phyloP scores from a whole-genome alignment of 352 stramenopile species.

The Peronospora destructor region DNA sequence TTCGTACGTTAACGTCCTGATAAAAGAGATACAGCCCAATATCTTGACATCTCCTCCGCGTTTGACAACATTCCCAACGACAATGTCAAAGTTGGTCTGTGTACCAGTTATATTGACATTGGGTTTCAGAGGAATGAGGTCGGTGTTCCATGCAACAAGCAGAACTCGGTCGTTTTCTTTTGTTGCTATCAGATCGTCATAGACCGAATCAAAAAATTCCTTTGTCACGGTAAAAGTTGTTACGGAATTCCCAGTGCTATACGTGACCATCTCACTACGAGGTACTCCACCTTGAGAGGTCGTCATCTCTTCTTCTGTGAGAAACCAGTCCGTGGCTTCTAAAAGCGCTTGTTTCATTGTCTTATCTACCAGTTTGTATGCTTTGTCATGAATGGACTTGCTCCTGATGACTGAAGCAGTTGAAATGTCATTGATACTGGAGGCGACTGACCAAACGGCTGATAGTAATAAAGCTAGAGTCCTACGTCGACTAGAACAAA shows the following conservation, averaged over 20 bases:
- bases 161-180: not conserved
- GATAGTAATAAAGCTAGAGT: too few species aligned
- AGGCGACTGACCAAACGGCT: too few species aligned
- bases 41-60: not conserved
- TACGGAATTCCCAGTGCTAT: not conserved
- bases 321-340: not conserved
- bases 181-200: not conserved
- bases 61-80: not conserved
- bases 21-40: not conserved
- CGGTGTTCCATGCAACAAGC: not conserved
- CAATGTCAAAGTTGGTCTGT: not conserved
- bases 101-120: not conserved
- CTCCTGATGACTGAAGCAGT: too few species aligned
- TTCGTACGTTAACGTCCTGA: not conserved
- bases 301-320: not conserved
- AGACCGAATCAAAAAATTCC: constrained; percentile 1
- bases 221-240: not conserved
- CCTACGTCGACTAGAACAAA: too few species aligned
- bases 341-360: not conserved
- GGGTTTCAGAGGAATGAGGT: not conserved
- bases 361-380: too few species aligned
- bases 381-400: too few species aligned
- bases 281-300: not conserved
- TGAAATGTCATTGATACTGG: too few species aligned
- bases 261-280: not conserved